Conservation (phyloP, 352 stramenopile species). For the Pythium aristosporum region DNA sequence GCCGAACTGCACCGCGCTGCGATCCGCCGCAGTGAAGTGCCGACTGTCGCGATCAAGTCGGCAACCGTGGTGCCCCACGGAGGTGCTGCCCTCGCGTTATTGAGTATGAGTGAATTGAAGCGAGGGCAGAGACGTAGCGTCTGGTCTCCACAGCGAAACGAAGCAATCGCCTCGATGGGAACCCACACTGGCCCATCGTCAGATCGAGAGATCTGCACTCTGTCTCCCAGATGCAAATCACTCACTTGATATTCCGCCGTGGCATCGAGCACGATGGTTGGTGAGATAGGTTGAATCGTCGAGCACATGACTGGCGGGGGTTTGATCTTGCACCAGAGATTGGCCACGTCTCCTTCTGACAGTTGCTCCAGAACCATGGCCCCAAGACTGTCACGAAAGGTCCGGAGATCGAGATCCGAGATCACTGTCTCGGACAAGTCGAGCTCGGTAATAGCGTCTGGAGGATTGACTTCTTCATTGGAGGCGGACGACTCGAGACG, state of each 20-base stretch:
- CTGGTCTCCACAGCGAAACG: background rate
- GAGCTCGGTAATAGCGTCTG: too few relatives aligned
- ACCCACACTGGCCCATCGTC: background rate
- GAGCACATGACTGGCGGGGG: too few relatives aligned
- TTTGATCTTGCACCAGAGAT: too few relatives aligned
- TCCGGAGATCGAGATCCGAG: too few relatives aligned
- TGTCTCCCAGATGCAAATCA: background rate
- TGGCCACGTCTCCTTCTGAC: too few relatives aligned
- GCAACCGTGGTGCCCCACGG: background rate
- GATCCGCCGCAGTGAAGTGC: background rate
- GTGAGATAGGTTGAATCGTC: background rate
- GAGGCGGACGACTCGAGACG: too few relatives aligned
- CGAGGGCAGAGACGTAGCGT: background rate
- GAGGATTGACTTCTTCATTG: too few relatives aligned
- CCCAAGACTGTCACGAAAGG: too few relatives aligned
- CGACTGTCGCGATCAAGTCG: background rate
- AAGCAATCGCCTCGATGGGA: background rate
- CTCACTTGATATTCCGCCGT: background rate
- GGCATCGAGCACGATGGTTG: background rate
- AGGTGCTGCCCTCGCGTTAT: background rate
- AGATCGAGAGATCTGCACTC: background rate
- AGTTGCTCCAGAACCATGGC: too few relatives aligned
- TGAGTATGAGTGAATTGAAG: background rate
- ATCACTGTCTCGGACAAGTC: too few relatives aligned
- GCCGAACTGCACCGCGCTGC: background rate